Percentiles rank a stretch among this genome's conserved stretches.
phyloP scores from a whole-genome alignment of 305 asterid genomes.

The Fraxinus angustifolia region DNA sequence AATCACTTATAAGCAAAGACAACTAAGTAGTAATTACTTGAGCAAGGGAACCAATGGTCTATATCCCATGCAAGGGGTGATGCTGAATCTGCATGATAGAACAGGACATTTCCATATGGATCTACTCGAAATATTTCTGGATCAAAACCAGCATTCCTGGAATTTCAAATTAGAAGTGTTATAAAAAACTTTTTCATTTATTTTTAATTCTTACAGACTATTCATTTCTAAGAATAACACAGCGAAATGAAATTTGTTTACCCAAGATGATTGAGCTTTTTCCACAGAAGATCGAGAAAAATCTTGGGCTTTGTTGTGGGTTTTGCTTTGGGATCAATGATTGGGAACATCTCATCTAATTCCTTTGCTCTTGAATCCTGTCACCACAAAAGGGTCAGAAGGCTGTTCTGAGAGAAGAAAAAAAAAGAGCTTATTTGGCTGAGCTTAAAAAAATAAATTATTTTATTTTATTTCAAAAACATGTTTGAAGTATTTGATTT shows the following conservation, averaged over 20 bases:
- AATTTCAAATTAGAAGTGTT: background rate
- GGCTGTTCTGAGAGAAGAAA: background rate
- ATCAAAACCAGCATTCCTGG: conserved; percentile 97
- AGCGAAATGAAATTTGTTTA: conserved; percentile 25
- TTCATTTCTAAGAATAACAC: background rate
- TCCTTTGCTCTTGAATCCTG: conserved; percentile 67
- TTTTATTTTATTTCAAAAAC: background rate
- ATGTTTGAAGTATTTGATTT: background rate
- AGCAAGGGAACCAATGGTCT: conserved; percentile 98
- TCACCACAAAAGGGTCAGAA: background rate
- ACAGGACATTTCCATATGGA: conserved; percentile 79
- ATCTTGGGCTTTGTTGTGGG: conserved; percentile 74
- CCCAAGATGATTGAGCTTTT: conserved; percentile 98
- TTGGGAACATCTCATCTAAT: conserved; percentile 69
- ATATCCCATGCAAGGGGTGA: conserved; percentile 97
- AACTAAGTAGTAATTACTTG: conserved; percentile 48
- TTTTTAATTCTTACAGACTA: background rate
- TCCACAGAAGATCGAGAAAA: conserved; percentile 73
- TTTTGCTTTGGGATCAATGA: conserved; percentile 58
- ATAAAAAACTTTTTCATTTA: background rate
- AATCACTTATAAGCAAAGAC: background rate
- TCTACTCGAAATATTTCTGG: conserved; percentile 92
- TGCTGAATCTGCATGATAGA: conserved; percentile 90
- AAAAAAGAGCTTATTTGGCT: background rate
- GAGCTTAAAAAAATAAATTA: background rate